Evolutionary conservation across 805 yeast species (phyloP).

Genomic region (Candida dendrica): DNA sequence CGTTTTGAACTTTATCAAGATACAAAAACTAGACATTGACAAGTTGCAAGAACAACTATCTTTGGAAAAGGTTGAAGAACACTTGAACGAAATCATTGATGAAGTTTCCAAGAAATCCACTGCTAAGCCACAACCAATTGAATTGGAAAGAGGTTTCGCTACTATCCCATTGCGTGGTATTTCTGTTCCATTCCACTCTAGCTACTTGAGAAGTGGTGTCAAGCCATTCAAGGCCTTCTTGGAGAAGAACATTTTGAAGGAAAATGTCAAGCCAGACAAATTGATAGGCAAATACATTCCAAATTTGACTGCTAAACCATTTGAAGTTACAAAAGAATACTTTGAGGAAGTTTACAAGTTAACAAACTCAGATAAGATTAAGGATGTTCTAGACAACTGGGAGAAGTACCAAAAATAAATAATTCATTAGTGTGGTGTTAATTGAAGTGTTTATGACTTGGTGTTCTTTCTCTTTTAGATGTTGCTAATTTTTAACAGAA

Average conservation of each 20-base stretch:
- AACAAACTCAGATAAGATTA: conserved; percentile 88
- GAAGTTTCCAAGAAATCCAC: conserved; percentile 76
- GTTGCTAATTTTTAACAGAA: neutral
- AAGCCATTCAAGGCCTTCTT: conserved; percentile 98
- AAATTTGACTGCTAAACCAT: conserved; percentile 96
- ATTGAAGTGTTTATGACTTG: neutral
- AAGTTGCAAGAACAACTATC: conserved; percentile 78
- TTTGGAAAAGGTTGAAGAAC: conserved; percentile 82
- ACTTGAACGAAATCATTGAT: conserved; percentile 77
- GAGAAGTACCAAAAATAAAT: conserved; percentile 53
- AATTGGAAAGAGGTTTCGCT: conserved; percentile 95
- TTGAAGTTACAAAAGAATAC: conserved; percentile 91
- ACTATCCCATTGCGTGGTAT: conserved; percentile 97
- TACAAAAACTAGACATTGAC: conserved; percentile 90
- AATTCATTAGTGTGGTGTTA: conserved; percentile 6
- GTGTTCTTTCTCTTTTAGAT: neutral
- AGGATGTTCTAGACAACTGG: conserved; percentile 91
- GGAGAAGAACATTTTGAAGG: conserved; percentile 90
- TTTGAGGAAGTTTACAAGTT: conserved; percentile 91
- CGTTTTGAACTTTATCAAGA: conserved; percentile 85
- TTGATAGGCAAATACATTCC: conserved; percentile 95
- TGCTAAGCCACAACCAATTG: conserved; percentile 95
- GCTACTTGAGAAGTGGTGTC: conserved; percentile 97
- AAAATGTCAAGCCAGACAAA: conserved; percentile 91
- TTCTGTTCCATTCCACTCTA: conserved; percentile 99